A percentile compares a stretch with the other conserved stretches of the same genome.
Conservation (phyloP, 1,284 basidiomycete genomes). For the Ganoderma boninense region DNA sequence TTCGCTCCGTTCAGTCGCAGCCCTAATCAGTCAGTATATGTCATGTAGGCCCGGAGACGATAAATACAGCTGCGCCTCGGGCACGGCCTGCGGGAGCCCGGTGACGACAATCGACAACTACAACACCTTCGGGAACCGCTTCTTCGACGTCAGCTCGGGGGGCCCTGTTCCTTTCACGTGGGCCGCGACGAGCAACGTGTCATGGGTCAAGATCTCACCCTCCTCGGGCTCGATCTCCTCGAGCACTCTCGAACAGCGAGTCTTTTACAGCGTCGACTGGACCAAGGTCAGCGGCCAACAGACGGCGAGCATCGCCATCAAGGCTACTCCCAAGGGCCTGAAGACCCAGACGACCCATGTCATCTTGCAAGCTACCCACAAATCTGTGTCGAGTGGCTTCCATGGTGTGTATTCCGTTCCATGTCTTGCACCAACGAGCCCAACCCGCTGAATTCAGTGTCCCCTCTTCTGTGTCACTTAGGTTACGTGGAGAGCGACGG, state of each 20-base stretch:
- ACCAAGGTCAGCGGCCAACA: slow-evolving; percentile 51
- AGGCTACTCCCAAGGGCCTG: slow-evolving; percentile 49
- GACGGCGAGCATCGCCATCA: slow-evolving; percentile 58
- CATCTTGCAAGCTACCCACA: slow-evolving; percentile 50
- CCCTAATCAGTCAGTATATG: neutral
- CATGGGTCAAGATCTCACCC: slow-evolving; percentile 62
- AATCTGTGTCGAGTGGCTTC: slow-evolving; percentile 50
- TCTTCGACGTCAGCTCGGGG: slow-evolving; percentile 68
- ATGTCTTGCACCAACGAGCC: neutral
- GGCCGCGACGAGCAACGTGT: slow-evolving; percentile 56
- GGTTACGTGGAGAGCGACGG: slow-evolving; percentile 75
- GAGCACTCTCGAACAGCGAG: slow-evolving; percentile 58
- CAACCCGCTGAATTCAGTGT: neutral
- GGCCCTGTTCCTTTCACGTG: slow-evolving; percentile 67
- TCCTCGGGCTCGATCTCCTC: slow-evolving; percentile 59
- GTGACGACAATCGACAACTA: slow-evolving; percentile 61
- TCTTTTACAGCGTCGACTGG: slow-evolving; percentile 72
- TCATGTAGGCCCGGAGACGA: slow-evolving; percentile 68
- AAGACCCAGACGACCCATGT: slow-evolving; percentile 47
- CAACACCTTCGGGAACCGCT: slow-evolving; percentile 59
- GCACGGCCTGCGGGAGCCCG: slow-evolving; percentile 61
- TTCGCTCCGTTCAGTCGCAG: slow-evolving; percentile 14
- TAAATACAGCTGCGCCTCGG: slow-evolving; percentile 56
- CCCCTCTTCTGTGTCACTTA: slow-evolving; percentile 25
- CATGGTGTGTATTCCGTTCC: slow-evolving; percentile 47